Evolutionary conservation across 805 yeast species (phyloP), one percentile per base, ranked within the genome.

Genomic region (Schizosaccharomyces cryophilus): DNA sequence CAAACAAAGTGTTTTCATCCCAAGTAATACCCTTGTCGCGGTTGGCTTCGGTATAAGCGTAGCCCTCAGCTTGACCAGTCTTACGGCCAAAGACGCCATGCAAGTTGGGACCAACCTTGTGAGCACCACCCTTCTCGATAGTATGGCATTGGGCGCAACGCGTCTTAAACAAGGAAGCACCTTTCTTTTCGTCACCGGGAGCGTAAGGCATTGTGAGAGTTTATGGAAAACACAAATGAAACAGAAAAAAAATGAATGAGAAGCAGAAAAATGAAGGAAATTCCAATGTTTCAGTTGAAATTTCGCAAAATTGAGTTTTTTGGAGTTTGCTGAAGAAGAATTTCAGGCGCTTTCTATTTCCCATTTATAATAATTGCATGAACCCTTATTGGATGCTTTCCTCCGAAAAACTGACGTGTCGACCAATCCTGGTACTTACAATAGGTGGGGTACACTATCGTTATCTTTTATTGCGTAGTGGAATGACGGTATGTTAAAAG

Each of bases 61-160:
- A 93, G 67, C 97, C 98, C 63, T 75, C 84, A 71, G 95, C 95
- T 72, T 78, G 75, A 75, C 98, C 98, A 61, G 96, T 85, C 67
- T 78, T 73, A 80, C 98, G 87, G 72, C 94, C 94, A 66, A 93
- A 79, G 68, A 93, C 77, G 76, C 96, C 98, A 77, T 87, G 85
- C 74, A 93, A 84, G 77, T 90, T 93, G 73, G 98, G 98, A 75
- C 98, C 98, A 70, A 90, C 96, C 81, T 93, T 93, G 85, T 90
- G 82, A 69, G 96, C 90, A 66, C 95, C 97, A 72, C 95, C 95
- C 65, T 78, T 79, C 75, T 90, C 97, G 67, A 84, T 83, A 70
- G 97, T 90, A 84, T 93, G 98, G 77, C 98, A 93, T 80, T 93
- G 97, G 69, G 88, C 80, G 77, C 98, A 93, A 84, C 98, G 88